These are phyloP conservation scores for Kodamaea kaohsiungensis DNA, from an alignment of 805 yeast species.

Conservation along the genomic window DNA sequence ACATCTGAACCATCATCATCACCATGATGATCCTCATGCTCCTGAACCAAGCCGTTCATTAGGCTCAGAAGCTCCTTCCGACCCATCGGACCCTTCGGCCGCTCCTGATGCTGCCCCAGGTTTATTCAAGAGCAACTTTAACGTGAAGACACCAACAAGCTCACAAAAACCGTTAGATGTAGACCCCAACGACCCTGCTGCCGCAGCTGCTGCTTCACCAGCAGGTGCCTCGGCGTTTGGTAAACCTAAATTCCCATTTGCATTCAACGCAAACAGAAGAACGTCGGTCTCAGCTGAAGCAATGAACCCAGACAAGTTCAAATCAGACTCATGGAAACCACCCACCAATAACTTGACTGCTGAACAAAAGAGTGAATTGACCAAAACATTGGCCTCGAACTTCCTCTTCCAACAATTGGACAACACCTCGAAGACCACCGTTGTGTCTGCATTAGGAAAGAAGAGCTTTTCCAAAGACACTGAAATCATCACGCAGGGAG, in stretches of 20 bases:
- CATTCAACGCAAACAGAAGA: conserved; percentile 79
- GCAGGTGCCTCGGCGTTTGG: conserved; percentile 16
- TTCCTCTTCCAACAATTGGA: conserved; percentile 85
- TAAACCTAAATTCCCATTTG: conserved; percentile 47
- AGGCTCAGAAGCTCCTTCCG: conserved; percentile 4
- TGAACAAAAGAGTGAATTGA: conserved; percentile 67
- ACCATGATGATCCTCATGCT: conserved; percentile 8
- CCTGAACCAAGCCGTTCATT: conserved; percentile 1
- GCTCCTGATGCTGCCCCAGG: conserved; percentile 12
- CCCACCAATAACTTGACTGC: conserved; percentile 64
- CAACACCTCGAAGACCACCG: conserved; percentile 70
- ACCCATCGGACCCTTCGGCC: conserved; percentile 4
- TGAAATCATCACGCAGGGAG: conserved; percentile 84
- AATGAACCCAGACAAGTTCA: conserved; percentile 69
- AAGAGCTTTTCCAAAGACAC: conserved; percentile 58
- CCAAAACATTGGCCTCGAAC: conserved; percentile 72
- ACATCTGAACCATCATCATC: conserved; percentile 43
- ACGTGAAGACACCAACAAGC: conserved; percentile 14
- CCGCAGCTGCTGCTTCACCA: conserved; percentile 20
- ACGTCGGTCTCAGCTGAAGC: conserved; percentile 91
- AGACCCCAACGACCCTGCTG: conserved; percentile 17
- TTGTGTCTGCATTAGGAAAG: conserved; percentile 81
- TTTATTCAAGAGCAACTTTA: conserved; percentile 17
- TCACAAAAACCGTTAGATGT: conserved; percentile 9
- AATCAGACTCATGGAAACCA: conserved; percentile 68